Evolutionary conservation across 306 rosid species (phyloP).

Genomic region (Datisca glomerata): DNA sequence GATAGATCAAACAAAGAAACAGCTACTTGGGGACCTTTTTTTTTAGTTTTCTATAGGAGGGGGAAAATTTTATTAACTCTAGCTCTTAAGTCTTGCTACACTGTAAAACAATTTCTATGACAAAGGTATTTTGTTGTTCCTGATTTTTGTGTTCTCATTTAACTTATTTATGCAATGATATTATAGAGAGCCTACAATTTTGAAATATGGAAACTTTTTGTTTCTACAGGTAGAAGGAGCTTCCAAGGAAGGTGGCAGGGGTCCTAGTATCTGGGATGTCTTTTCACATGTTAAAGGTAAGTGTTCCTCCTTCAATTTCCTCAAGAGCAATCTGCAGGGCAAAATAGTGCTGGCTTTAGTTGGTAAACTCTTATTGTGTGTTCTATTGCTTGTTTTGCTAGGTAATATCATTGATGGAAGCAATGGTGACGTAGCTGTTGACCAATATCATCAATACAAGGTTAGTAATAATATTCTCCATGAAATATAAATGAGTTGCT

Average conservation of each 20-base stretch:
- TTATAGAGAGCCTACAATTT: not conserved
- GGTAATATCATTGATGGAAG: slow-evolving; percentile 63
- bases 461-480: slow-evolving; percentile 25
- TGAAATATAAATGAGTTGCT: not conserved
- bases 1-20: too few species aligned
- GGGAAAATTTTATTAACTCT: slow-evolving; percentile 1
- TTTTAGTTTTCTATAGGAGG: too few species aligned
- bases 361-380: too few species aligned
- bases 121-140: not conserved
- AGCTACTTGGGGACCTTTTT: too few species aligned
- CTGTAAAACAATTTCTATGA: not conserved
- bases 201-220: slow-evolving; percentile 10
- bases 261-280: slow-evolving; percentile 86
- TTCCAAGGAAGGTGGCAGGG: slow-evolving; percentile 62
- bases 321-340: too few species aligned
- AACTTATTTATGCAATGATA: not conserved
- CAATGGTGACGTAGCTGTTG: slow-evolving; percentile 84
- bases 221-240: slow-evolving; percentile 78
- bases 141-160: slow-evolving; percentile 1
- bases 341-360: slow-evolving; percentile 9
- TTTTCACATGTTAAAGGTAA: slow-evolving; percentile 64
- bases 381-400: slow-evolving; percentile 21
- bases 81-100: not conserved
- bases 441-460: slow-evolving; percentile 81
- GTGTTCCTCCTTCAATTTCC: not conserved